Base-by-base conservation (phyloP, 2,329 filamentous ascomycete genomes). In the Arthroderma uncinatum region DNA sequence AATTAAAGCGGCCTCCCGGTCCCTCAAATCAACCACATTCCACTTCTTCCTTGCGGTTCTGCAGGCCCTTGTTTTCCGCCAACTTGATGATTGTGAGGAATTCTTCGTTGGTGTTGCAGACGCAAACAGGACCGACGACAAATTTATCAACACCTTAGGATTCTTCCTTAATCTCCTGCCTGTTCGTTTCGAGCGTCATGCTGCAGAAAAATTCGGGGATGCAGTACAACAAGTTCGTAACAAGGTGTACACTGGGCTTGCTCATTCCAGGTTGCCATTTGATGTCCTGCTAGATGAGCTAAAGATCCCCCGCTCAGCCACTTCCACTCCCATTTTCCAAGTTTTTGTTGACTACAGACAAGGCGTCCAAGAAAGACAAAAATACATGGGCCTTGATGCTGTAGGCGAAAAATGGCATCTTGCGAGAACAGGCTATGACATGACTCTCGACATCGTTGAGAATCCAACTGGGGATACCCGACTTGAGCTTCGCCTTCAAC, bases 111-210 rank as follows among this genome's bases (percentile, higher is more conserved):
- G 78, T 4, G 68, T 79, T 8, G 72, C 71, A 0, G 77, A 81
- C 62, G 74, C 74, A 1, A 73, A 72, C 53, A 64, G 74, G 1
- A 61, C 53, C 0, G 72, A 77, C 1, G 57, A 56, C 9, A 59
- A 67, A 1, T 56, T 69, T 1, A 57, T 64, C 6, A 56, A 62
- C 0, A 78, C 64, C 2, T 63, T 81, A 1, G 79, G 79, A 1
- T 64, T 73, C 42, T 75, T 76, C 40, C 58, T 81, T 1, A 81
- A 82, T 58, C 62, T 80, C 0, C 64, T 82, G 0, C 71, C 79
- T 1, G 50, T 81, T 0, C 67, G 69, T 0, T 73, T 79, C 57
- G 33, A 62, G 1, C 47, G 60, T 23, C n/a, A 62, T 28, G 14
- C 53, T 23, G 34, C 48, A 30, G 59, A 69, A 9, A 62, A 64